phyloP scores from a whole-genome alignment of 345 rosid genomes.

The Syzygium jambos region DNA sequence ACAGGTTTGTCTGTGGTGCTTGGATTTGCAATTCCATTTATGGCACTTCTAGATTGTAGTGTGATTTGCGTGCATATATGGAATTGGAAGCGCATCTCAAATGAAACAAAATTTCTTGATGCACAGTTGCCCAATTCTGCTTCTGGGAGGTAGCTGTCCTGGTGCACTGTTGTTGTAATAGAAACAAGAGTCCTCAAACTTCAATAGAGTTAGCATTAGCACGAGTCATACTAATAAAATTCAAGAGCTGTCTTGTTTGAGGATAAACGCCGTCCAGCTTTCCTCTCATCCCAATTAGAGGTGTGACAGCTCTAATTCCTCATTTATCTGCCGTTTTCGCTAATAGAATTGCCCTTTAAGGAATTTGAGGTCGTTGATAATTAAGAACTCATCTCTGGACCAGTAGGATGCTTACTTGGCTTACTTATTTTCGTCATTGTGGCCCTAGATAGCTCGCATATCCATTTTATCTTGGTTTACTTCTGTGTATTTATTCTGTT shows the following conservation, averaged over 20 bases:
- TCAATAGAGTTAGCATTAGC: background rate
- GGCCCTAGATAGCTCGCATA: background rate
- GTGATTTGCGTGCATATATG: background rate
- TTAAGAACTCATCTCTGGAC: background rate
- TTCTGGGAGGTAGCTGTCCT: background rate
- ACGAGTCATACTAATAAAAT: background rate
- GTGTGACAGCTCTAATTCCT: background rate
- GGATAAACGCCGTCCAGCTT: background rate
- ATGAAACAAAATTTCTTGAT: background rate
- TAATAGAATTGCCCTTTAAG: background rate
- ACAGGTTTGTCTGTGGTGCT: slow-evolving; percentile 23
- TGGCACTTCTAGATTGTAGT: background rate
- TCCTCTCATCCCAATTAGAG: background rate
- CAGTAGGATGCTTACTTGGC: background rate
- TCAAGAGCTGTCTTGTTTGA: background rate
- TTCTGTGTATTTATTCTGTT: background rate
- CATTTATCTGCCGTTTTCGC: background rate
- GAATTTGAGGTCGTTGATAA: background rate
- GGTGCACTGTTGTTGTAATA: background rate
- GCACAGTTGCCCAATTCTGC: background rate
- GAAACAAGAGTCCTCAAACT: background rate
- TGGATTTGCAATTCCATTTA: background rate
- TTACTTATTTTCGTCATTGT: background rate
- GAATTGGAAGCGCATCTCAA: background rate
- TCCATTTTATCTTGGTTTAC: background rate